Percentiles rank a stretch among this genome's conserved stretches.
These are phyloP conservation scores for Naganishia vaughanmartiniae DNA, from an alignment of 768 basidiomycete species.

Conservation along the genomic window DNA sequence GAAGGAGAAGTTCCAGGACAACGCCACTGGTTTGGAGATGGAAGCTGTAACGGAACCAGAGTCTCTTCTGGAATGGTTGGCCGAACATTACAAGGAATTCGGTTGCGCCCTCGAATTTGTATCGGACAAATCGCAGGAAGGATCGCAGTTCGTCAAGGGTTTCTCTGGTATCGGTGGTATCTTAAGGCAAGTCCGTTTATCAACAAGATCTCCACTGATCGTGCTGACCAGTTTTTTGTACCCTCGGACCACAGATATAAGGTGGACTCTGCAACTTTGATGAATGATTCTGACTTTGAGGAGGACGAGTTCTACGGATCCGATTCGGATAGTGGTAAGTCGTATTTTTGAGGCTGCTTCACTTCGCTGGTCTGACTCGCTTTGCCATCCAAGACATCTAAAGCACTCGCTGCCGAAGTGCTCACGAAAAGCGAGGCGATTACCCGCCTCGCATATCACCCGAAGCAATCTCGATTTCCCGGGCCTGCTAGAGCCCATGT, in stretches of 20 bases:
- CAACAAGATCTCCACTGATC: neutral
- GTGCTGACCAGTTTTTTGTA: neutral
- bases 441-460: neutral
- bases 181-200: conserved; percentile 50
- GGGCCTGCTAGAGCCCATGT: neutral
- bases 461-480: conserved; percentile 22
- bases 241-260: conserved; percentile 66
- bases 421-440: neutral
- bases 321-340: conserved; percentile 51
- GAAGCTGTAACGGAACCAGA: conserved; percentile 78
- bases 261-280: conserved; percentile 85
- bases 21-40: conserved; percentile 93
- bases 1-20: conserved; percentile 90
- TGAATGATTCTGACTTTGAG: conserved; percentile 53
- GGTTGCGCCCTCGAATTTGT: conserved; percentile 88
- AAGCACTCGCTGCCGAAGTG: neutral
- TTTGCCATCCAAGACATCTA: neutral
- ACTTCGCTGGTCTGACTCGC: neutral
- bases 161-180: conserved; percentile 97
- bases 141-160: conserved; percentile 95
- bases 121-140: conserved; percentile 93
- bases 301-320: conserved; percentile 54
- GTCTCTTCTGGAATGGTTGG: conserved; percentile 93
- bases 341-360: too few species aligned
- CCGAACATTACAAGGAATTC: conserved; percentile 97